Conservation (phyloP, 495 filamentous ascomycete genomes). For the Hyphodiscus hymeniophilus region DNA sequence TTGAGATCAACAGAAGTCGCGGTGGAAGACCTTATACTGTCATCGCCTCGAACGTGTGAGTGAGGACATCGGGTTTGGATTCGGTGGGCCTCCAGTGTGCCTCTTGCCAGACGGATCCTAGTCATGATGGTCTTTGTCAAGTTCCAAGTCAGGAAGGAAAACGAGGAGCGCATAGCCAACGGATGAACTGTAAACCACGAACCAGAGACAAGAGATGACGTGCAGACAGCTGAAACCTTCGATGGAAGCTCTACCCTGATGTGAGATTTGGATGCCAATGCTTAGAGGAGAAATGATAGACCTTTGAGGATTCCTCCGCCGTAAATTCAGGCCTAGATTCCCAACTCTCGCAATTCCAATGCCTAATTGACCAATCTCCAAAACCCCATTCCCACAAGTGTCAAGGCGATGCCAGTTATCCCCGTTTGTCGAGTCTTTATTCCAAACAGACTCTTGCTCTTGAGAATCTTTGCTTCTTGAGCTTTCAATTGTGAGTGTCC, state of each 20-base stretch:
- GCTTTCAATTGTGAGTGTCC: constrained; percentile 67
- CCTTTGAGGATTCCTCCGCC: neutral
- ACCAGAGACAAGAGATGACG: no score
- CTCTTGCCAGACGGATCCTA: neutral
- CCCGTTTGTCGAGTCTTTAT: constrained; percentile 64
- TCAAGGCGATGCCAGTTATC: constrained; percentile 61
- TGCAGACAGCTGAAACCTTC: no score
- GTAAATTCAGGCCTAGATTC: neutral
- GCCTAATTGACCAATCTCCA: constrained; percentile 25
- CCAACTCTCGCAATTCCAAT: neutral
- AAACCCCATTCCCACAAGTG: constrained; percentile 61
- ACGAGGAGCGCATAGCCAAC: constrained; percentile 11
- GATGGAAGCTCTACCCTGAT: constrained; percentile 3
- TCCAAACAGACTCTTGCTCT: constrained; percentile 65
- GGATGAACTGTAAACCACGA: neutral
- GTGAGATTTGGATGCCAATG: constrained; percentile 3
- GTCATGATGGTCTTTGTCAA: constrained; percentile 4
- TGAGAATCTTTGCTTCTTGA: constrained; percentile 60
- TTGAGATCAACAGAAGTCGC: constrained; percentile 15
- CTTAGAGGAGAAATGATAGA: neutral
- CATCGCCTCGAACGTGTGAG: constrained; percentile 8
- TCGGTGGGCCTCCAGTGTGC: constrained; percentile 18
- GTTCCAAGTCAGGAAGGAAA: constrained; percentile 4
- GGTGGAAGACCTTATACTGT: constrained; percentile 4
- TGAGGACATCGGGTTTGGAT: constrained; percentile 13